Conservation (phyloP, 805 yeast genomes). For the Saturnispora saitoi region DNA sequence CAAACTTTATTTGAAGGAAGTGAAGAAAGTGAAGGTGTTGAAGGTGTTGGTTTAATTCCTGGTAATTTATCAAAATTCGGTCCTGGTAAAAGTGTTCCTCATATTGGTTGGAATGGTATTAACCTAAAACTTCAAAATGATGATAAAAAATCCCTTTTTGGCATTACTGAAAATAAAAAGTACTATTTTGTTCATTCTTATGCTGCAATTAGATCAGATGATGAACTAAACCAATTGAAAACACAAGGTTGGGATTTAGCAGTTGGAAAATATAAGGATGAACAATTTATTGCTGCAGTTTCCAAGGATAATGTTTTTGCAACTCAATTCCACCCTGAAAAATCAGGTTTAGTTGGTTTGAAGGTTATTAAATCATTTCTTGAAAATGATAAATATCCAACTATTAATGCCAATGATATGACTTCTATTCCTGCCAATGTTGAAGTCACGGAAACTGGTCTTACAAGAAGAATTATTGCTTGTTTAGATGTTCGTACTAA, state of each 20-base stretch:
- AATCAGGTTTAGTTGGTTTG: constrained; percentile 87
- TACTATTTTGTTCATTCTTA: constrained; percentile 95
- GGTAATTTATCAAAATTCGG: constrained; percentile 55
- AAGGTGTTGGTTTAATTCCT: constrained; percentile 54
- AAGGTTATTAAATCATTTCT: constrained; percentile 67
- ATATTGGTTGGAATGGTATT: constrained; percentile 83
- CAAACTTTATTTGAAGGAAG: constrained; percentile 76
- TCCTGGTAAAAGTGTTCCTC: constrained; percentile 77
- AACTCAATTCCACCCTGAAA: constrained; percentile 99
- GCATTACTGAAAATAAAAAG: constrained; percentile 56
- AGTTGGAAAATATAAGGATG: constrained; percentile 63
- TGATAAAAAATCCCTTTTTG: constrained; percentile 37
- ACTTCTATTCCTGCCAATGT: constrained; percentile 7
- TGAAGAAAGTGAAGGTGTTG: constrained; percentile 53
- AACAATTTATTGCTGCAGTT: constrained; percentile 77
- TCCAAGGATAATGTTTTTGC: constrained; percentile 76
- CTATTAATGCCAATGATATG: neutral
- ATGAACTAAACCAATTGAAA: constrained; percentile 27
- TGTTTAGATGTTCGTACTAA: constrained; percentile 95
- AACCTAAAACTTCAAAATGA: constrained; percentile 13
- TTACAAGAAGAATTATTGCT: constrained; percentile 88
- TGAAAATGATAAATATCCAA: constrained; percentile 31
- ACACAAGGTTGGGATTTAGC: constrained; percentile 59
- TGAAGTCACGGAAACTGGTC: constrained; percentile 39
- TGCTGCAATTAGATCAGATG: constrained; percentile 50